phyloP scores from a whole-genome alignment of 139 green algal genomes.

The Yamagishiella unicocca region DNA sequence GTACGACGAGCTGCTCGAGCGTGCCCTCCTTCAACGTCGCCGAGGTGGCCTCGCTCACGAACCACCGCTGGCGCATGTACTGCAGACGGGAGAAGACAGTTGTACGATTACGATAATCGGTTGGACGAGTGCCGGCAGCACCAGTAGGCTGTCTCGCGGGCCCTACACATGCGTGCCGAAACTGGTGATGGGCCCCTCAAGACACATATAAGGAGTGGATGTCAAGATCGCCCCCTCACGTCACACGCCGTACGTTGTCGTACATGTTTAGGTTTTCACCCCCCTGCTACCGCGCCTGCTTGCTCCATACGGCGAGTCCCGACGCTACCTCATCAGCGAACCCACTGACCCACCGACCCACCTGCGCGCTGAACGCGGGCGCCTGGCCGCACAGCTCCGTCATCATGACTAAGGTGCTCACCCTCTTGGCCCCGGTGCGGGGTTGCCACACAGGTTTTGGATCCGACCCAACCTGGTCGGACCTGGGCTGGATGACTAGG shows the following conservation, averaged over 20 bases:
- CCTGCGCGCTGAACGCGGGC: background rate
- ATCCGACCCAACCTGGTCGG: background rate
- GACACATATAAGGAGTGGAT: no score
- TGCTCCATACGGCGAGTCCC: no score
- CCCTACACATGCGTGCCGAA: no score
- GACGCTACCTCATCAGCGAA: no score
- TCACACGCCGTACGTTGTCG: no score
- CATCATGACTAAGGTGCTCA: background rate
- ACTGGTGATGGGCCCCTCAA: no score
- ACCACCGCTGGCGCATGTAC: conserved; percentile 6
- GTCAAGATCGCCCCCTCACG: no score
- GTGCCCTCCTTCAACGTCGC: background rate
- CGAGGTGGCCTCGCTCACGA: background rate
- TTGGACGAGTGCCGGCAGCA: no score
- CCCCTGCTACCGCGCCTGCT: no score
- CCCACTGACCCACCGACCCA: background rate
- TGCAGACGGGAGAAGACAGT: background rate
- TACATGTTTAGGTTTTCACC: no score
- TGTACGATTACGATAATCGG: no score
- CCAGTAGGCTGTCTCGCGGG: no score
- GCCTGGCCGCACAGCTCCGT: background rate
- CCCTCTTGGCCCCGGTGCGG: background rate
- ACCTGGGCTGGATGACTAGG: background rate
- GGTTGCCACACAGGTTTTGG: background rate
- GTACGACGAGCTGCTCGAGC: background rate